These are phyloP conservation scores for Homolaphlyctis polyrhiza DNA, from an alignment of 371 early-diverging fungal genomes.

Conservation along the genomic window DNA sequence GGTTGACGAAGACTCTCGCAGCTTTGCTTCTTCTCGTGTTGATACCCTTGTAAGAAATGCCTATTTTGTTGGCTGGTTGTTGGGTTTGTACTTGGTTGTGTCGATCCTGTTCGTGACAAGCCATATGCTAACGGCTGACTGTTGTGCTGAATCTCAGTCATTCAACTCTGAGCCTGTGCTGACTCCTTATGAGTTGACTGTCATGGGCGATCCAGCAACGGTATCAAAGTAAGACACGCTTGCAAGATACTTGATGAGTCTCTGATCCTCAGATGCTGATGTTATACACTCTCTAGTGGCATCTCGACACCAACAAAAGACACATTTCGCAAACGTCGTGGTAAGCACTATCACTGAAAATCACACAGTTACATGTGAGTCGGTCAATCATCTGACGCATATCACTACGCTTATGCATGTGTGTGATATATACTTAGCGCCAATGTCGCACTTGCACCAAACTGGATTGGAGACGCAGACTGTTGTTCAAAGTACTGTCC, in stretches of 20 bases:
- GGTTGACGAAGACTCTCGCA: constrained; percentile 17
- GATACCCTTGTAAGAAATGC: constrained; percentile 30
- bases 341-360: too few relatives aligned
- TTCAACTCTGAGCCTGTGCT: constrained; percentile 44
- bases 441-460: too few relatives aligned
- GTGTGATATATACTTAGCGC: too few relatives aligned
- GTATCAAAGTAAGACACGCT: neutral
- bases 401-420: too few relatives aligned
- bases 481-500: too few relatives aligned
- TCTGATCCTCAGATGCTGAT: too few relatives aligned
- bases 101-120: neutral
- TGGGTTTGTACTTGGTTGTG: neutral
- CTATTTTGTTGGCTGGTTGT: neutral
- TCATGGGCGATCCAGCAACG: constrained; percentile 24
- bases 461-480: too few relatives aligned
- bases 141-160: constrained; percentile 18
- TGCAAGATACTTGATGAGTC: too few relatives aligned
- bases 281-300: neutral
- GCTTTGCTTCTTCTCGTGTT: constrained; percentile 9
- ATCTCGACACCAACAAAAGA: neutral
- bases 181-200: constrained; percentile 39
- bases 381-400: too few relatives aligned
- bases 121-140: neutral
- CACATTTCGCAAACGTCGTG: neutral
- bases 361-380: too few relatives aligned